A percentile compares a stretch with the other conserved stretches of the same genome.
phyloP scores from a whole-genome alignment of 2,329 filamentous ascomycete species.

The Arthroderma sp. region DNA sequence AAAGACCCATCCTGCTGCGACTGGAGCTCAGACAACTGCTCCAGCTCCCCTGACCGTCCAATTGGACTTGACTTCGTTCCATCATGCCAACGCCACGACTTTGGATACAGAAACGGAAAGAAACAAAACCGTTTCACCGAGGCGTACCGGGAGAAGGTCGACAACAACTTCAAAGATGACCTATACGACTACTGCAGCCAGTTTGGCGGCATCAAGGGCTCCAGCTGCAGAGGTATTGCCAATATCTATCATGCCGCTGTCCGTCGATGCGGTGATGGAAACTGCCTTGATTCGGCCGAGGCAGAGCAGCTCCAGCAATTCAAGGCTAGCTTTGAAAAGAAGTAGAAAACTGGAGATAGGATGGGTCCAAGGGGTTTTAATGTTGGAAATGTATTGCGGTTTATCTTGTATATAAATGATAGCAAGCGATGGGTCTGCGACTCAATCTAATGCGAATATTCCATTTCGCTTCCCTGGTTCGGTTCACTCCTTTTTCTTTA shows the following conservation, averaged over 20 bases:
- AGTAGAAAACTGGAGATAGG: too few species aligned
- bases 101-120: conserved; percentile 44
- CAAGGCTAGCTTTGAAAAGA: neutral
- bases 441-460: too few species aligned
- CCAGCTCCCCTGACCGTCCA: conserved; percentile 19
- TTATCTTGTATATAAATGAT: too few species aligned
- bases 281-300: conserved; percentile 2
- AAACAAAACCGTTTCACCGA: conserved; percentile 36
- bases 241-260: conserved; percentile 8
- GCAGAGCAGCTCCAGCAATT: neutral
- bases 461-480: too few species aligned
- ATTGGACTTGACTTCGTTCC: conserved; percentile 21
- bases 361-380: too few species aligned
- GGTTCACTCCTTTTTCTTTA: too few species aligned
- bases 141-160: conserved; percentile 32
- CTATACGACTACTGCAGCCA: conserved; percentile 12
- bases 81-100: conserved; percentile 44
- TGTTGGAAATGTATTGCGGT: too few species aligned
- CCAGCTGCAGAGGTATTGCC: conserved; percentile 5
- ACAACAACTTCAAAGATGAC: conserved; percentile 36
- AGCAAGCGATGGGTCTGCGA: too few species aligned
- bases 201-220: conserved; percentile 3
- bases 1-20: conserved; percentile 26
- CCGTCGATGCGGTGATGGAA: conserved; percentile 6
- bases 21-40: conserved; percentile 27